Base-by-base conservation (phyloP, 1,284 basidiomycete species). In the Trichosporon sp. region DNA sequence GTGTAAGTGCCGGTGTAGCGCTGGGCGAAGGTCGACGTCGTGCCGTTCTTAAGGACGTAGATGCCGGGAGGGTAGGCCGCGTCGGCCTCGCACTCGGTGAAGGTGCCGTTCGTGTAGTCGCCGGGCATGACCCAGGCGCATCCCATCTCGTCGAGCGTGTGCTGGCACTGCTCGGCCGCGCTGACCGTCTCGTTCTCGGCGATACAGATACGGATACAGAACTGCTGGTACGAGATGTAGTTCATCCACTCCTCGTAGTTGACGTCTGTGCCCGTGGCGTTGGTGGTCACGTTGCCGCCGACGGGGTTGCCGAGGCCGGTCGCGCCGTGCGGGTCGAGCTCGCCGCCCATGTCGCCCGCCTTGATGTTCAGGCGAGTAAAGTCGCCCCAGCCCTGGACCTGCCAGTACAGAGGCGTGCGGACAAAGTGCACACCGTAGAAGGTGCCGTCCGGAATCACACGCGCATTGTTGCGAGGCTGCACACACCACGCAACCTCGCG, bases 401-500 rank as follows among this genome's bases (percentile, higher is more conserved):
- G 84, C 63, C 82, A 80, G 78, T 84, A 85, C 27, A 81, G 74
- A 6, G 81, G 80, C 27, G 83, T 84, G 71, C 81, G 81, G 68
- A 83, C 78, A 68, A 82, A 83, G 75, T 83, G 83, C 37, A 81
- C 82, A 10, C 80, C 77, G 59, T 74, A 76, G 71, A 85, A 73
- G 21, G 82, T 80, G 49, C 82, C 83, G 63, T 82, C 77, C 37
- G 83, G 83, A 65, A 84, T 83, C 59, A 82, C 72, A 59, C 83
- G 79, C 44, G 83, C 78, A 65, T 83, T 79, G 76, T 84, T 83
- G 36, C 83, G 81, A 82, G 75, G 74, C 71, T 83, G 81, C 61
- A 83, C 83, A 78, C 85, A 86, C 80, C 81, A 86, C 16, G 84
- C 82, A 49, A 86, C 85, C 63, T 81, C 81, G 64, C 79, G 73